phyloP scores from a whole-genome alignment of 2,329 filamentous ascomycete species.

The Sordariomycetes sp. region DNA sequence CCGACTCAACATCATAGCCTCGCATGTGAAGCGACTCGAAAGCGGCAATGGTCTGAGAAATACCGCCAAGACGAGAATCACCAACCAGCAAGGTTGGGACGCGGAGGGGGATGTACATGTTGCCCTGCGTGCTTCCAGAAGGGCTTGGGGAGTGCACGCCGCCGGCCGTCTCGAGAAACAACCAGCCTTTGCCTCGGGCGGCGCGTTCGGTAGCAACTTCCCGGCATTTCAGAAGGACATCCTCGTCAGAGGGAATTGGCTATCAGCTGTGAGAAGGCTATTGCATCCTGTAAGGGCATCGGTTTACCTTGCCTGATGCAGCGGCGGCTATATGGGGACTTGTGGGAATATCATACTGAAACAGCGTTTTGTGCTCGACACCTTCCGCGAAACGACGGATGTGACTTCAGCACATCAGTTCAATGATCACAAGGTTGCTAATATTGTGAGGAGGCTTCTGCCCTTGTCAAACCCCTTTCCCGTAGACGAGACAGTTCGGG shows the following conservation, averaged over 20 bases:
- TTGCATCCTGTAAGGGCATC: not conserved
- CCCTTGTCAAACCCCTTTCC: not conserved
- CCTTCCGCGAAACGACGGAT: not conserved
- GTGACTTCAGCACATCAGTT: not conserved
- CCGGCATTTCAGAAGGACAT: slow-evolving; percentile 39
- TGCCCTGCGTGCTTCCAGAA: slow-evolving; percentile 67
- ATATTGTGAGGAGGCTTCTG: not conserved
- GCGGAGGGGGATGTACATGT: slow-evolving; percentile 67
- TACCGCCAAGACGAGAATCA: slow-evolving; percentile 68
- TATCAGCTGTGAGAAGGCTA: slow-evolving; percentile 12
- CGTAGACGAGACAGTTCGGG: not conserved
- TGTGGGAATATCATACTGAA: slow-evolving; percentile 63
- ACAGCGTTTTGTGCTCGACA: slow-evolving; percentile 48
- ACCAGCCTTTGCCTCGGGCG: slow-evolving; percentile 36
- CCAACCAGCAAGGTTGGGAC: slow-evolving; percentile 66
- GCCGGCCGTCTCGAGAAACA: slow-evolving; percentile 73
- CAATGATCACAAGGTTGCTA: not conserved
- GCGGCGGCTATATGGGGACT: slow-evolving; percentile 70
- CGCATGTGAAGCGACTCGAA: slow-evolving; percentile 71
- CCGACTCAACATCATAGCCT: slow-evolving; percentile 65
- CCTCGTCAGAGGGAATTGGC: slow-evolving; percentile 39
- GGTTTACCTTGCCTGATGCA: slow-evolving; percentile 29
- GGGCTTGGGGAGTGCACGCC: slow-evolving; percentile 74
- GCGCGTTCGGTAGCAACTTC: slow-evolving; percentile 33
- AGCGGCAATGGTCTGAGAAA: slow-evolving; percentile 70